These are phyloP conservation scores for Buxus sempervirens DNA, from an alignment of 164 flowering plant genomes.

Conservation along the genomic window DNA sequence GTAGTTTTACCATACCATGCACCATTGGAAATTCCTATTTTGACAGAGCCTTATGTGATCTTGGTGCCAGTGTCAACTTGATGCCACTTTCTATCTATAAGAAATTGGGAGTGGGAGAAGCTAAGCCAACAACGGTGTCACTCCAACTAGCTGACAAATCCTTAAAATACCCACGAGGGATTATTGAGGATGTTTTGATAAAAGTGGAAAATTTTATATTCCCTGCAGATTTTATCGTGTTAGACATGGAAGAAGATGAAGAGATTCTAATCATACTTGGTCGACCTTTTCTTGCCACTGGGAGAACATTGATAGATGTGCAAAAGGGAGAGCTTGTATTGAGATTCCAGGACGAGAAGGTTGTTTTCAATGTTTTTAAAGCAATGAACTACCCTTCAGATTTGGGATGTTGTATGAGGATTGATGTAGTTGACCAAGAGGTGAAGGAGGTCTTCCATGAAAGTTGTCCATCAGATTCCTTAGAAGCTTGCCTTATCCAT, in stretches of 20 bases:
- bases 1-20: constrained; percentile 12
- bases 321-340: constrained; percentile 1
- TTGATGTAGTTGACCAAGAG: neutral
- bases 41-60: constrained; percentile 5
- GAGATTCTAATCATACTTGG: constrained; percentile 5
- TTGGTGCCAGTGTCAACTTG: constrained; percentile 15
- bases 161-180: neutral
- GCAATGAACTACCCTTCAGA: neutral
- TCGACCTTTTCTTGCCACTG: constrained; percentile 8
- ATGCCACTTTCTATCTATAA: constrained; percentile 4
- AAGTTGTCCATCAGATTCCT: too few species aligned
- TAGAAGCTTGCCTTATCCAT: too few species aligned
- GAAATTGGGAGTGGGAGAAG: neutral
- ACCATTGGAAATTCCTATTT: neutral
- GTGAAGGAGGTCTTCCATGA: neutral
- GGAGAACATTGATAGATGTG: constrained; percentile 7
- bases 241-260: constrained; percentile 15
- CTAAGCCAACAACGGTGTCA: neutral
- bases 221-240: constrained; percentile 10
- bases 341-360: neutral
- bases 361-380: neutral
- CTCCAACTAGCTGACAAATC: neutral
- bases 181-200: constrained; percentile 7
- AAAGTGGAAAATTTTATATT: constrained; percentile 14
- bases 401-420: neutral